Evolutionary conservation across 78 protist genomes (phyloP), one percentile per base, ranked within the genome.

Genomic region (Polysphondylium violaceum): DNA sequence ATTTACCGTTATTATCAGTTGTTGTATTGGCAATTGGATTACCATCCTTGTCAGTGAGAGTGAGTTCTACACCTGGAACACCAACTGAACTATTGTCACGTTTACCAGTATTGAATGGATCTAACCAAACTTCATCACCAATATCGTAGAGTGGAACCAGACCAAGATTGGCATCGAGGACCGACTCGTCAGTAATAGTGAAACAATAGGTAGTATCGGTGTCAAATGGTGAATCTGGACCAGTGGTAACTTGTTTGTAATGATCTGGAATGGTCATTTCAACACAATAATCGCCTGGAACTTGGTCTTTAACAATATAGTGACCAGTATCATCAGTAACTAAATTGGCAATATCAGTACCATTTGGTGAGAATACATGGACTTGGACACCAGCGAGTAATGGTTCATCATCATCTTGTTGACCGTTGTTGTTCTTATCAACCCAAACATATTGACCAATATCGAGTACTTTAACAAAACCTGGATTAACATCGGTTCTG

Each of bases 271-370:
- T 65, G 2, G 40, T 29, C 73, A 65, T 65, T 65, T 40, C 50
- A 0, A 75, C 88, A 40, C 72, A 40, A 69, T 78, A 78, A 23
- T 33, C n/a, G 11, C 88, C 88, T 63, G 88, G 88, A 1, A 43
- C 33, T 27, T 47, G 40, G 23, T 51, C 43, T 33, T 78, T 69
- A 2, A 78, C n/a, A 51, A 17, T 31, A n/a, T 65, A 78, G 11
- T 35, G 27, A 27, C 88, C 88, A 50, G 43, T 65, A 36, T 41
- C 14, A 53, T 63, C 76, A 3, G 83, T 72, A 0, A 50, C 27
- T 7, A 63, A 25, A n/a, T 35, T 76, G 4, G 59, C 64, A 23
- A 72, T 31, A 33, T 36, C 58, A 2, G 59, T 72, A 29, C 63
- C 74, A 27, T 61, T 43, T 43, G 63, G 61, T 23, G 50, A 31